Evolutionary conservation across 352 stramenopile genomes (phyloP), one percentile per base, ranked within the genome.

Genomic region (Pseudoperonospora humuli): DNA sequence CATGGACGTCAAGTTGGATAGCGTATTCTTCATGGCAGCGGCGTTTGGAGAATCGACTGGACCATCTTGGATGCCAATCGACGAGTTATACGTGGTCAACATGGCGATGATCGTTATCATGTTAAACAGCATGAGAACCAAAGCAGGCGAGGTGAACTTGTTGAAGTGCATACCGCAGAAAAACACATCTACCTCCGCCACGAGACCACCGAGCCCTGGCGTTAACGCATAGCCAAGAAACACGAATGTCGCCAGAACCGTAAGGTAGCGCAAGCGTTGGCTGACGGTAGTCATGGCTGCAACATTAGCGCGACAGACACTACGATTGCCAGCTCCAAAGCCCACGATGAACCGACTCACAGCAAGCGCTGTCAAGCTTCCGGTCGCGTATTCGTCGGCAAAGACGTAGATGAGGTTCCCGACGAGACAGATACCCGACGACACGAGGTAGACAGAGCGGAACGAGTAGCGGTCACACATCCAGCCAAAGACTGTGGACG

Each of bases 401-500:
- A 86, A 35, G 11, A 89, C 48, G 29, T 87, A 90, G 39, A 83
- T 75, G 37, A 86, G n/a, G 57, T 90, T 90, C 31, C 78, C 78
- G 6, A 79, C 13, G 7, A 90, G 45, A 35, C 78, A 86, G 15
- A 90, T 82, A 5, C 23, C 57, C 27, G 78, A 87, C n/a, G 78
- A 87, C 35, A 84, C 66, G 25, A 90, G 48, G 39, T 90, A 90
- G 13, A 90, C 78, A 21, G 64, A 82, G 53, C 75, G 76, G 52
- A 87, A 90, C 40, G 78, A 78, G 57, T 84, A 88, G 37, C 44
- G 74, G 39, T 90, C 78, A 60, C 78, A 86, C 67, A 90, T 85
- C 78, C 78, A 90, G 49, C 78, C 78, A 35, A 90, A 87, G 18
- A 87, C 48, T 1, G 69, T 86, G 32, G 75, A 90, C 36, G 78